Conservation (phyloP, 345 rosid species). For the Xanthoceras sorbifolium region DNA sequence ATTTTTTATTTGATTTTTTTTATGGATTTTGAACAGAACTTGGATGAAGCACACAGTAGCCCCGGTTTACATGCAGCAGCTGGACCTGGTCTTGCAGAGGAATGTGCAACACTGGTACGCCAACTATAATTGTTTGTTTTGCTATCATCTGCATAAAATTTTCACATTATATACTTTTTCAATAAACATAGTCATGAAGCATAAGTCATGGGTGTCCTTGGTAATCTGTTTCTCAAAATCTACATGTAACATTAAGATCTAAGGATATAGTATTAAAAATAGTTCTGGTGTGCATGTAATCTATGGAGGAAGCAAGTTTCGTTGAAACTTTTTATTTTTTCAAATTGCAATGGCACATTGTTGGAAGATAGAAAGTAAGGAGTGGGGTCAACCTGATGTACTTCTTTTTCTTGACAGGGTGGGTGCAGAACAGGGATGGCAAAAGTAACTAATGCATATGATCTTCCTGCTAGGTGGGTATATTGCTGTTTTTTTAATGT, state of each 20-base stretch:
- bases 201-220: not conserved
- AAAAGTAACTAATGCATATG: slow-evolving; percentile 90
- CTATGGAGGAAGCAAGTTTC: not conserved
- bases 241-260: not conserved
- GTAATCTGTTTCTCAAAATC: not conserved
- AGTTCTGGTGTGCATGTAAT: not conserved
- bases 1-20: slow-evolving; percentile 18
- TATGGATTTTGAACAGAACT: slow-evolving; percentile 56
- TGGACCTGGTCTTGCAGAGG: slow-evolving; percentile 96
- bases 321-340: slow-evolving; percentile 11
- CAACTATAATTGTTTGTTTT: slow-evolving; percentile 4
- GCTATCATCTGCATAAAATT: not conserved
- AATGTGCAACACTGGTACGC: slow-evolving; percentile 79
- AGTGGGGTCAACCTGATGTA: slow-evolving; percentile 14
- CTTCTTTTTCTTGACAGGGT: slow-evolving; percentile 58
- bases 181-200: not conserved
- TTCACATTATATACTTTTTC: slow-evolving; percentile 1
- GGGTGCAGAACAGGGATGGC: slow-evolving; percentile 99
- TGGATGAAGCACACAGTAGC: slow-evolving; percentile 91
- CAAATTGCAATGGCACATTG: slow-evolving; percentile 17
- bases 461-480: slow-evolving; percentile 92
- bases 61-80: slow-evolving; percentile 96
- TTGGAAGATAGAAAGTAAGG: slow-evolving; percentile 14
- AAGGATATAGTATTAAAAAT: not conserved
- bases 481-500: slow-evolving; percentile 9